Conservation (phyloP, 1,284 basidiomycete species). For the Ustilago trichophora region DNA sequence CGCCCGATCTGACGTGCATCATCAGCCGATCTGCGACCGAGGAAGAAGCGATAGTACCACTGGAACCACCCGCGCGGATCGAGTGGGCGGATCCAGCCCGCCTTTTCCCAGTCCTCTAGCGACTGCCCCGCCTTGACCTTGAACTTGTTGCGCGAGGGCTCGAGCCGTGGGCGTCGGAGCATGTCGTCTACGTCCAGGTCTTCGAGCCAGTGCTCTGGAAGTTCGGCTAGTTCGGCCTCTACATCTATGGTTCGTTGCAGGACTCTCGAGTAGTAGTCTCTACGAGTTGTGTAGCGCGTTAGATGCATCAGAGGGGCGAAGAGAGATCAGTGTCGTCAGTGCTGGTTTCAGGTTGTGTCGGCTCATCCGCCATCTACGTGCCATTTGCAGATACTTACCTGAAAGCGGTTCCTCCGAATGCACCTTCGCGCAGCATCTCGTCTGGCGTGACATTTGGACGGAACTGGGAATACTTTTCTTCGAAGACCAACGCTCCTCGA, state of each 20-base stretch:
- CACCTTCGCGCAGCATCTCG: slow-evolving; percentile 69
- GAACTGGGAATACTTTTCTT: slow-evolving; percentile 66
- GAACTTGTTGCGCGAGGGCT: slow-evolving; percentile 67
- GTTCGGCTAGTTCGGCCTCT: slow-evolving; percentile 45
- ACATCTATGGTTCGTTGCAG: slow-evolving; percentile 38
- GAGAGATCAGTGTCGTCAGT: too few species aligned
- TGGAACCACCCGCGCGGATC: slow-evolving; percentile 70
- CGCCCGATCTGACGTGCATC: slow-evolving; percentile 69
- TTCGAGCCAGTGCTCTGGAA: slow-evolving; percentile 50
- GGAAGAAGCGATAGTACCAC: slow-evolving; percentile 68
- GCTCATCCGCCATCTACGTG: too few species aligned
- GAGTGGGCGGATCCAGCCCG: slow-evolving; percentile 68
- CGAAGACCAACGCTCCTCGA: slow-evolving; percentile 67
- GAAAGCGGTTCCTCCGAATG: slow-evolving; percentile 69
- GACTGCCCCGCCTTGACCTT: slow-evolving; percentile 68
- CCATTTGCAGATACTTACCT: slow-evolving; percentile 44
- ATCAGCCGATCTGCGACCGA: slow-evolving; percentile 68
- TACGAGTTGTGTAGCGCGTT: too few species aligned
- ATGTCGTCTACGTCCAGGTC: slow-evolving; percentile 39
- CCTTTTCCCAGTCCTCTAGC: slow-evolving; percentile 69
- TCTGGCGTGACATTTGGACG: slow-evolving; percentile 69
- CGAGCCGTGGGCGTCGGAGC: slow-evolving; percentile 53
- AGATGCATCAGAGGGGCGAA: too few species aligned
- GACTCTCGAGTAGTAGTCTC: slow-evolving; percentile 45
- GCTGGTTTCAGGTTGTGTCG: too few species aligned